Evolutionary conservation across 2,329 filamentous ascomycete species (phyloP), one percentile per base, ranked within the genome.

Genomic region (Aspergillus quadricinctus): DNA sequence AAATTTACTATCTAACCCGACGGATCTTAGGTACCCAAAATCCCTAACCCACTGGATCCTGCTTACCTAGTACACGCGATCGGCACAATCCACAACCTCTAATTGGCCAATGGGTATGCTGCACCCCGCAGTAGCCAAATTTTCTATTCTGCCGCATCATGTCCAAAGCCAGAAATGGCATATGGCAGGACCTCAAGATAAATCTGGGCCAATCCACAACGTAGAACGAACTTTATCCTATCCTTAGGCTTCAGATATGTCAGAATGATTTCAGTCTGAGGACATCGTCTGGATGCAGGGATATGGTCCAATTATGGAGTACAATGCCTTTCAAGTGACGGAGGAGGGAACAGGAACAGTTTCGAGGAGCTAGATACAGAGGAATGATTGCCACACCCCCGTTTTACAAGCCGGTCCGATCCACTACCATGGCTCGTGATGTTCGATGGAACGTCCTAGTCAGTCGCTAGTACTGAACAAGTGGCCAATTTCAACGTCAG

Each of bases 31-130:
- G n/a, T n/a, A 37, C 14, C 31, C 31, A 37, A 37, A 37, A 17
- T 37, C 31, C 5, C 31, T 37, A 37, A 37, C 14, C 31, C 14
- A 14, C 31, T 17, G 31, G 31, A 37, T 37, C 31, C 31, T 37
- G 31, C 31, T 17, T 37, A n/a, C n/a, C n/a, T n/a, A n/a, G n/a
- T n/a, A 17, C 31, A 37, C 31, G 5, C 31, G 31, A 37, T 37
- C 31, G n/a, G 21, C 43, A 46, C 21, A 46, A 23, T 14, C 23
- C 23, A 25, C 43, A 0, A 27, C 5, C 23, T 29, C 40, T 53
- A 28, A 61, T 59, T 61, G 59, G 59, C 37, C 57, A 57, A 61
- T 59, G 50, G 9, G 14, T 14, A 17, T 28, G 50, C 57, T 59
- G 57, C 57, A 59, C 59, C 57, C 59, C 57, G 57, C 57, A 61